These are phyloP conservation scores for Bothriochloa decipiens DNA, from an alignment of 176 grass and related monocot species.

Conservation along the genomic window DNA sequence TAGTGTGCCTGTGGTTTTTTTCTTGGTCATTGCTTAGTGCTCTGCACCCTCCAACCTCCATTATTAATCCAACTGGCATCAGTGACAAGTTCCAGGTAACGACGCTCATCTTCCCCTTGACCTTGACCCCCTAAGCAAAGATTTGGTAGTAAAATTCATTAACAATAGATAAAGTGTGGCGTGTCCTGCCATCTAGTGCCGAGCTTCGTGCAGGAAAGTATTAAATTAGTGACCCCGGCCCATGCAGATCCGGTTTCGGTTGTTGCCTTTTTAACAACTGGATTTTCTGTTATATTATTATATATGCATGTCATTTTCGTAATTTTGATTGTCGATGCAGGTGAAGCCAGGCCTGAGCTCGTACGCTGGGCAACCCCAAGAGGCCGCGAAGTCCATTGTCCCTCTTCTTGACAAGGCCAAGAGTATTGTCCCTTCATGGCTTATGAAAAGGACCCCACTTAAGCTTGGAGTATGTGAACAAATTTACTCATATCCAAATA, in stretches of 20 bases:
- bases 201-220: background rate
- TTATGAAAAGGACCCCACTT: conserved; percentile 45
- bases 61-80: background rate
- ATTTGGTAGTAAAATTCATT: background rate
- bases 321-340: no score
- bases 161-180: background rate
- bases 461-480: conserved; percentile 47
- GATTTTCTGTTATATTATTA: no score
- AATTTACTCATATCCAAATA: no score
- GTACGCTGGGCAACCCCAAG: conserved; percentile 28
- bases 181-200: background rate
- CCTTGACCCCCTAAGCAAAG: background rate
- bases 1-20: no score
- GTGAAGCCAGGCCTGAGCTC: no score
- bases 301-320: no score
- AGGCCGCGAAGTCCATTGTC: conserved; percentile 38
- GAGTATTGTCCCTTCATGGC: conserved; percentile 31
- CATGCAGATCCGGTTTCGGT: no score
- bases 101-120: background rate
- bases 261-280: no score
- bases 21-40: no score
- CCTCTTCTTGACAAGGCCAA: conserved; percentile 54
- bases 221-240: no score
- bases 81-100: background rate
- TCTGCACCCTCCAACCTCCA: background rate